These are phyloP conservation scores for Lentinus tigrinus DNA, from an alignment of 768 basidiomycete species.

Conservation along the genomic window DNA sequence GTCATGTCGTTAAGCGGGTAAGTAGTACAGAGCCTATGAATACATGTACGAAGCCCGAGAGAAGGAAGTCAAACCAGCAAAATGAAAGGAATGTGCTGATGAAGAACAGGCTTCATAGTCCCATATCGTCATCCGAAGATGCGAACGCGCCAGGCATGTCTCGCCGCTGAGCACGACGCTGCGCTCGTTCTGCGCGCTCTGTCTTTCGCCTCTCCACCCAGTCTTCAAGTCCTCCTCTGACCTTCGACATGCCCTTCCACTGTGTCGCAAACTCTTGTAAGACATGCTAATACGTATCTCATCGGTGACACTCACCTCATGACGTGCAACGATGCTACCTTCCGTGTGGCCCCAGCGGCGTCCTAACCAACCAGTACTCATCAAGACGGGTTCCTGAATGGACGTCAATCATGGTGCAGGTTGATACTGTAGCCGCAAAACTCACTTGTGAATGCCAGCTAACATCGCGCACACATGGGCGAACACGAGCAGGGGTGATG, in stretches of 20 bases:
- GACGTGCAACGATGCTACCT: constrained; percentile 81
- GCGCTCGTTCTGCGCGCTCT: constrained; percentile 32
- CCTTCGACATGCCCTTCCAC: constrained; percentile 90
- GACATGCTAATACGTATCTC: background rate
- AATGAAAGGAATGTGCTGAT: too few relatives aligned
- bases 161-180: constrained; percentile 1
- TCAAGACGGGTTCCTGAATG: constrained; percentile 76
- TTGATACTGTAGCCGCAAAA: background rate
- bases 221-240: constrained; percentile 65
- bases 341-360: constrained; percentile 37
- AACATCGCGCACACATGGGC: constrained; percentile 82
- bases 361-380: constrained; percentile 89
- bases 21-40: too few relatives aligned
- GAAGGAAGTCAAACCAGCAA: too few relatives aligned
- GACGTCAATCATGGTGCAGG: background rate
- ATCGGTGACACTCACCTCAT: constrained; percentile 46
- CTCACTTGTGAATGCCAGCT: constrained; percentile 87
- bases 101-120: too few relatives aligned
- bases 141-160: constrained; percentile 23
- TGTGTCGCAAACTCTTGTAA: background rate
- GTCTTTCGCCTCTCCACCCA: constrained; percentile 57
- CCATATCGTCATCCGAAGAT: background rate
- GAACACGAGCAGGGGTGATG: constrained; percentile 28
- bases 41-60: too few relatives aligned
- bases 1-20: too few relatives aligned